phyloP scores from a whole-genome alignment of 2,329 filamentous ascomycete genomes.

The Bimuria novae-zelandiae region DNA sequence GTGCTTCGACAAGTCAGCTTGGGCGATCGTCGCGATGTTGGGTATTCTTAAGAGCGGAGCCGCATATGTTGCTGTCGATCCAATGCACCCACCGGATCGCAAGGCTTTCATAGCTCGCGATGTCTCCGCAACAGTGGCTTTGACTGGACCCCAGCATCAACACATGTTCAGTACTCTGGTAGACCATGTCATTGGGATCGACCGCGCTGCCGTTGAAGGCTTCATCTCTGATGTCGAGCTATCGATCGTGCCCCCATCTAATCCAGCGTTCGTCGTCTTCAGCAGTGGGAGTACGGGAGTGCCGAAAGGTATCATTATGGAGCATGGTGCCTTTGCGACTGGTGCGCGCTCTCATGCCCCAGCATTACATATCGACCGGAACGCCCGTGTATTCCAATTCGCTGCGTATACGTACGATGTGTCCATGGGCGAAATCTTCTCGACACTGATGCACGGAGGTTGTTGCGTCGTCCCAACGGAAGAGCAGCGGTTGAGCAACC shows the following conservation, averaged over 20 bases:
- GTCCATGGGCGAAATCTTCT: slow-evolving; percentile 55
- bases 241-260: neutral
- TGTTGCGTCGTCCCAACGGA: slow-evolving; percentile 59
- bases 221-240: neutral
- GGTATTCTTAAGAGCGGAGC: slow-evolving; percentile 49
- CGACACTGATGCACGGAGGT: slow-evolving; percentile 53
- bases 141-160: neutral
- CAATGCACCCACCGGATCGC: slow-evolving; percentile 14
- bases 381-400: neutral
- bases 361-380: neutral
- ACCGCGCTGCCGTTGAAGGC: neutral
- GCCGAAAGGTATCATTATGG: slow-evolving; percentile 56
- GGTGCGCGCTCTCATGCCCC: neutral
- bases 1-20: slow-evolving; percentile 25
- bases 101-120: neutral
- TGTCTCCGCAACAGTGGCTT: neutral
- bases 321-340: slow-evolving; percentile 1
- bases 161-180: neutral
- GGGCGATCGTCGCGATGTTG: slow-evolving; percentile 44
- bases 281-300: slow-evolving; percentile 58
- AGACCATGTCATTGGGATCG: neutral
- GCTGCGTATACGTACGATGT: slow-evolving; percentile 57
- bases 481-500: slow-evolving; percentile 54
- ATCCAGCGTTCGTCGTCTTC: slow-evolving; percentile 53
- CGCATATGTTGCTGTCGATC: slow-evolving; percentile 32